Conservation (phyloP, 2,329 filamentous ascomycete species). For the Leptodontidium sp. region DNA sequence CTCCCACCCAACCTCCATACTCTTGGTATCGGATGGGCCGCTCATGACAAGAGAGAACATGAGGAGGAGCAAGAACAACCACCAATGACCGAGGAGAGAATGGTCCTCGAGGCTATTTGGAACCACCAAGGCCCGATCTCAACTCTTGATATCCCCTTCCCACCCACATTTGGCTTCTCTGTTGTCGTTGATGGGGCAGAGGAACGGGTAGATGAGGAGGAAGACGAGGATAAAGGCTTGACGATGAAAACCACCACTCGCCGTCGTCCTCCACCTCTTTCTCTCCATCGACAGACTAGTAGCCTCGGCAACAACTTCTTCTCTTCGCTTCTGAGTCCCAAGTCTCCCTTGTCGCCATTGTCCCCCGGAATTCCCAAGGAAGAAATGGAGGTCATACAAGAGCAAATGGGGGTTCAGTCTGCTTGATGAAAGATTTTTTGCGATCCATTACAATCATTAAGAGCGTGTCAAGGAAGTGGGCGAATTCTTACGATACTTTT, state of each 20-base stretch:
- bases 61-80: not conserved
- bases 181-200: not conserved
- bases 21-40: not conserved
- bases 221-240: constrained; percentile 7
- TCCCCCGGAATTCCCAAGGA: not conserved
- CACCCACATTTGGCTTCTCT: not conserved
- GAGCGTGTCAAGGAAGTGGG: not conserved
- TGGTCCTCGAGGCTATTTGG: constrained; percentile 20
- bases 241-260: constrained; percentile 3
- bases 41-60: not conserved
- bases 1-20: not conserved
- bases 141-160: constrained; percentile 1
- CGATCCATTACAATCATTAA: not conserved
- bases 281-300: constrained; percentile 3
- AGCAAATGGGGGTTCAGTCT: not conserved
- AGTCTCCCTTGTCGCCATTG: not conserved
- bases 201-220: not conserved
- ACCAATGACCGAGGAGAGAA: not conserved
- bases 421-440: not conserved
- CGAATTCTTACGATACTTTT: not conserved
- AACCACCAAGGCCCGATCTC: constrained; percentile 15
- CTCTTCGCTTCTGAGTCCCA: not conserved
- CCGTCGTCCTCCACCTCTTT: not conserved
- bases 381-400: not conserved
- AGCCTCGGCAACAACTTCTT: constrained; percentile 11